phyloP scores from a whole-genome alignment of 345 rosid genomes.

The Syzygium aromaticum region DNA sequence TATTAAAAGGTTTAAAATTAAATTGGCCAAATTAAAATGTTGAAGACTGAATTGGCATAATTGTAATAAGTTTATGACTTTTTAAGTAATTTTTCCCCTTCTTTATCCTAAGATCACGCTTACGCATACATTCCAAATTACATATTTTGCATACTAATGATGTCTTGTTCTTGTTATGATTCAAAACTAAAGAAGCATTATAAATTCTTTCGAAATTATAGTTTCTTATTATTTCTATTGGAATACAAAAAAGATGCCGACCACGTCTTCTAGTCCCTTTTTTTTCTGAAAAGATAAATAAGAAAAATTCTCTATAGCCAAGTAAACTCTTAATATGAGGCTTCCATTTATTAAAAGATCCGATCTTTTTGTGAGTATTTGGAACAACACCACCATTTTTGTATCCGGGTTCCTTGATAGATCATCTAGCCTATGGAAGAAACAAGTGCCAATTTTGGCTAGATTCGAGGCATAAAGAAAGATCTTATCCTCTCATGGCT shows the following conservation, averaged over 20 bases:
- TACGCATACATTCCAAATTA: not conserved
- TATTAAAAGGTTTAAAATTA: too few relatives aligned
- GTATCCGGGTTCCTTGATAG: not conserved
- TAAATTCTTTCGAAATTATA: not conserved
- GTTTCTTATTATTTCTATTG: not conserved
- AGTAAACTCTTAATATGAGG: not conserved
- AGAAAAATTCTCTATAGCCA: not conserved
- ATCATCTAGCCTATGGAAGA: not conserved
- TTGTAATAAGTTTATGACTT: too few relatives aligned
- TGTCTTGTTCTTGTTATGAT: not conserved
- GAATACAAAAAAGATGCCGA: not conserved
- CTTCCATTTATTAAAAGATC: not conserved
- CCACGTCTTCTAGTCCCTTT: not conserved
- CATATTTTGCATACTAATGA: not conserved
- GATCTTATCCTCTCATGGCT: not conserved
- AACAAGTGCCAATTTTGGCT: not conserved
- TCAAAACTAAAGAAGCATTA: not conserved
- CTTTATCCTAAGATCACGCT: too few relatives aligned
- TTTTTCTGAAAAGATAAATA: not conserved
- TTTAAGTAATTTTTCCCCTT: too few relatives aligned
- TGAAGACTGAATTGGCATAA: too few relatives aligned
- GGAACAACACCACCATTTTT: not conserved
- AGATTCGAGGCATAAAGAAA: not conserved
- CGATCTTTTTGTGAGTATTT: accelerated
- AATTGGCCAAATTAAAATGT: too few relatives aligned